Evolutionary conservation across 176 grass and related monocot genomes (phyloP), one percentile per base, ranked within the genome.

Genomic region (Thalia dealbata): DNA sequence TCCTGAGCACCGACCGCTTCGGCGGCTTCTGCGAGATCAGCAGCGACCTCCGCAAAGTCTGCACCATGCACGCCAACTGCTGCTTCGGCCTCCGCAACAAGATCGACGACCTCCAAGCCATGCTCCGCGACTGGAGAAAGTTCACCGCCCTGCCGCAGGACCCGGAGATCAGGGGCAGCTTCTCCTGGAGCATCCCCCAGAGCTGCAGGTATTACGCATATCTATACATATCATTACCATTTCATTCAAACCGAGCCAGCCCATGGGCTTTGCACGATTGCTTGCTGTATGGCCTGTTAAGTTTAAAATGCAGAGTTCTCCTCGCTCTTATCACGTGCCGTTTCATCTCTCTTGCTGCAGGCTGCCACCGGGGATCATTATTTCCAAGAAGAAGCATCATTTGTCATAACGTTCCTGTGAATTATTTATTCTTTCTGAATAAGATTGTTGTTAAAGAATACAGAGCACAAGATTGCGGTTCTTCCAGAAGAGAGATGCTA

Each of bases 31-130:
- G 92, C 24, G 89, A 72, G 64, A 72, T 86, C 7, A 86, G 84
- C 0, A 87, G 81, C 26, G 84, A 92, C 24, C 29, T 96, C 0
- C 7, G 48, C 51, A 92, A 82, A 82, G 83, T 92, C 1, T 91
- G 84, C 73, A 96, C 89, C 0, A 96, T 96, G 89, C 92, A 96
- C 16, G 82, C 92, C 6, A 96, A 96, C 21, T 96, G 92, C 23
- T 96, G 92, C 29, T 75, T 96, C 1, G 86, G 92, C 0, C 67
- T 92, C 0, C 9, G 9, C 0, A 26, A 73, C 14, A 96, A 96
- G 75, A 82, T 92, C 70, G 70, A 35, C 0, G 92, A 96, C 32
- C 75, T 96, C 21, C 67, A 59, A 29, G 68, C 7, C 0, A 52
- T 96, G 50, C 78, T 89, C 0, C 26, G 51, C 0, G 86, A 96